phyloP scores from a whole-genome alignment of 2,329 filamentous ascomycete species.

The Trichoderma harzianum region DNA sequence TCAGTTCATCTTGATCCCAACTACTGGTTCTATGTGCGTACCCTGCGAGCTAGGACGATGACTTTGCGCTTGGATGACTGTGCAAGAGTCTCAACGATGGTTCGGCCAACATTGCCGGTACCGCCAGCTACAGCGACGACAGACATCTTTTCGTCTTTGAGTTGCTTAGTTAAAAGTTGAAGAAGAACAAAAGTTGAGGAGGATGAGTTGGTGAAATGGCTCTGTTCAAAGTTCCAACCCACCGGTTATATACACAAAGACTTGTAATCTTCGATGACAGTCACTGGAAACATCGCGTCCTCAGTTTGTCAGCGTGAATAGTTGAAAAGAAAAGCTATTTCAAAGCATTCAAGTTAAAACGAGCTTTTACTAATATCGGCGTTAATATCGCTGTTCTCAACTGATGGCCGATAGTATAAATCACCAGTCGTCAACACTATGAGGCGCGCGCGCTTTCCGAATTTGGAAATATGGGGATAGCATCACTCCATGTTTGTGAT shows the following conservation, averaged over 20 bases:
- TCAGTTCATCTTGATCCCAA: not conserved
- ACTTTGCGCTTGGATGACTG: constrained; percentile 35
- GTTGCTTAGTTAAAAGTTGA: not conserved
- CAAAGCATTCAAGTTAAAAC: not conserved
- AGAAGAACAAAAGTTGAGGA: no score
- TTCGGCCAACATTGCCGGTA: constrained; percentile 42
- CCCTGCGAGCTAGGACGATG: constrained; percentile 21
- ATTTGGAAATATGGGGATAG: not conserved
- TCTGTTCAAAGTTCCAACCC: not conserved
- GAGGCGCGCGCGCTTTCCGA: not conserved
- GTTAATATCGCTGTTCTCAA: not conserved
- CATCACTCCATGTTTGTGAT: not conserved
- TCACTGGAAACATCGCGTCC: not conserved
- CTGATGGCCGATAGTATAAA: not conserved
- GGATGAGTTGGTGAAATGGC: not conserved
- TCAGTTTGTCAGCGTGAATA: not conserved
- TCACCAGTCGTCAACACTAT: not conserved
- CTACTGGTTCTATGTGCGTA: not conserved
- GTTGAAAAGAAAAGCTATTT: not conserved
- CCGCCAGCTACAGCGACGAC: constrained; percentile 35
- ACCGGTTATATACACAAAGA: not conserved
- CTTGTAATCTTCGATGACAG: not conserved
- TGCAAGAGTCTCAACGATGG: constrained; percentile 42
- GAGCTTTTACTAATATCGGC: not conserved
- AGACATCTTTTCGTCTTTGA: constrained; percentile 26